A percentile compares a stretch with the other conserved stretches of the same genome.
These are phyloP conservation scores for Fusarium neocosmosporiellum DNA, from an alignment of 2,329 filamentous ascomycete genomes.

Conservation along the genomic window DNA sequence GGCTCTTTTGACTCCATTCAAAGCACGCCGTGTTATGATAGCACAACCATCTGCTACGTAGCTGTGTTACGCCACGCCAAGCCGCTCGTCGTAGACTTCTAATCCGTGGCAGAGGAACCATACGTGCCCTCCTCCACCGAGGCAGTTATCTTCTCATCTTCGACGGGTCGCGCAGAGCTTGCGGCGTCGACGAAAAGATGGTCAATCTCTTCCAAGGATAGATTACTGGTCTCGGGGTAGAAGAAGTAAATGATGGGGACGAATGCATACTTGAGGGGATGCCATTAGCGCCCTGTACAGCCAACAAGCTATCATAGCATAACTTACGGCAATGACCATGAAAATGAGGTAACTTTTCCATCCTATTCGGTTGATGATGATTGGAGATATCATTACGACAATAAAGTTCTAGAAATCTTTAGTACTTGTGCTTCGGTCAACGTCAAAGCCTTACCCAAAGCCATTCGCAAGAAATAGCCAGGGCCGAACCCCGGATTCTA, in stretches of 20 bases:
- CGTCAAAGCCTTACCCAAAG: constrained; percentile 30
- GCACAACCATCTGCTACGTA: too few relatives aligned
- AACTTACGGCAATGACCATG: constrained; percentile 40
- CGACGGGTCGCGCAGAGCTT: too few relatives aligned
- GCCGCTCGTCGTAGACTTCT: too few relatives aligned
- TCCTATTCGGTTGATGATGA: constrained; percentile 56
- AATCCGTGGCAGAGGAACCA: too few relatives aligned
- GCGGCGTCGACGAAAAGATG: constrained; percentile 23
- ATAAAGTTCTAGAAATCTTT: constrained; percentile 42
- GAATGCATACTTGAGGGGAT: constrained; percentile 55
- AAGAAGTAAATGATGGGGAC: constrained; percentile 56
- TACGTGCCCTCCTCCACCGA: too few relatives aligned
- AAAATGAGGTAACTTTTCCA: constrained; percentile 66
- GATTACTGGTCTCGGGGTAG: constrained; percentile 63
- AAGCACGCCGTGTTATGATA: too few relatives aligned
- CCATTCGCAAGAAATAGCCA: constrained; percentile 52
- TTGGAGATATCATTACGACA: constrained; percentile 63
- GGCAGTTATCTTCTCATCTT: too few relatives aligned
- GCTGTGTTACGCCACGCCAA: too few relatives aligned
- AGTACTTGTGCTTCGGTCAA: too few relatives aligned
- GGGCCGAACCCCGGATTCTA: constrained; percentile 47
- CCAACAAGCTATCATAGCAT: too few relatives aligned
- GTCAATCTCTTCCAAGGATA: constrained; percentile 63
- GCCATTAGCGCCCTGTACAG: constrained; percentile 2
- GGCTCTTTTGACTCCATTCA: too few relatives aligned